phyloP scores from a whole-genome alignment of 2,329 filamentous ascomycete genomes.

The Aspergillus fumigatus region DNA sequence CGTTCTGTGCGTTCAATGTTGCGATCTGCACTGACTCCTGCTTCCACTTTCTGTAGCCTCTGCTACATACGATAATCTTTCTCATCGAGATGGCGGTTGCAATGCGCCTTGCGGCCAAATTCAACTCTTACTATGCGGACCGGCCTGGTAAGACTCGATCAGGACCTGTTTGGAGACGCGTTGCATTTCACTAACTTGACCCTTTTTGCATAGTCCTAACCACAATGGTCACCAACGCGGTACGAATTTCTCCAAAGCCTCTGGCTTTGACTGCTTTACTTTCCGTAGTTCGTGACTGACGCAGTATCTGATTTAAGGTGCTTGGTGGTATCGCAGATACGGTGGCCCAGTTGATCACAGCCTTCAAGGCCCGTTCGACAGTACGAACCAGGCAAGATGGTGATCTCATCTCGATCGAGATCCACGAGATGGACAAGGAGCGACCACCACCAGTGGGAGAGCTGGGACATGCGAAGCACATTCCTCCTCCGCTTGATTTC shows the following conservation, averaged over 20 bases:
- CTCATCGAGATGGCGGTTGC: conserved; percentile 84
- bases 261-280: not conserved
- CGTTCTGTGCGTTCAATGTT: not conserved
- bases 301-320: conserved; percentile 48
- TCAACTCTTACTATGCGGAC: conserved; percentile 90
- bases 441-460: conserved; percentile 63
- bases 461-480: conserved; percentile 57
- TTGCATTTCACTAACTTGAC: conserved; percentile 14
- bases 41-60: conserved; percentile 56
- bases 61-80: conserved; percentile 80
- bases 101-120: conserved; percentile 75
- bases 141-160: conserved; percentile 62
- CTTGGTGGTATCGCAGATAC: conserved; percentile 95
- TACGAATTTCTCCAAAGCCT: conserved; percentile 38
- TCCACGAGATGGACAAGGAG: conserved; percentile 80
- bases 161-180: not conserved
- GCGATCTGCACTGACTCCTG: conserved; percentile 5
- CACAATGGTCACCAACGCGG: conserved; percentile 98
- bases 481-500: conserved; percentile 88
- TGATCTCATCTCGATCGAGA: conserved; percentile 77
- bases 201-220: conserved; percentile 64
- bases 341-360: conserved; percentile 86
- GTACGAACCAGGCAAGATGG: conserved; percentile 54
- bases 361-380: conserved; percentile 60
- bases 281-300: conserved; percentile 4